These are phyloP conservation scores for Phoenix dactylifera DNA, from an alignment of 176 grass and related monocot genomes.

Conservation along the genomic window DNA sequence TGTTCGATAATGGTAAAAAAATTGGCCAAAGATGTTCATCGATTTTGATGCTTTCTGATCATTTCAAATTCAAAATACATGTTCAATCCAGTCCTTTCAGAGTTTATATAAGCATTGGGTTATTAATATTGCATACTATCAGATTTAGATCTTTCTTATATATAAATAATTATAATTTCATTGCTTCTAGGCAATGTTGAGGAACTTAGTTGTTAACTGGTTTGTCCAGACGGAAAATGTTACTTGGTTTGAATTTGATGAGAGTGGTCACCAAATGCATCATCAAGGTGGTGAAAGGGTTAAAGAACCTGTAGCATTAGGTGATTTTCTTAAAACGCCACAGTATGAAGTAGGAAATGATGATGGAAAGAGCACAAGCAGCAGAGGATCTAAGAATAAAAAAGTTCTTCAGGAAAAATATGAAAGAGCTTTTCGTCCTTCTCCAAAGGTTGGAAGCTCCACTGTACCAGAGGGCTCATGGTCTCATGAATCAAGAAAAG, in stretches of 20 bases:
- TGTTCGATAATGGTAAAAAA: no score
- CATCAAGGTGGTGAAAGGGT: slow-evolving; percentile 15
- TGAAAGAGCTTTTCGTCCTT: not conserved
- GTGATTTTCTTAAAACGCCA: not conserved
- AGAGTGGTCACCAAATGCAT: slow-evolving; percentile 2
- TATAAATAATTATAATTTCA: no score
- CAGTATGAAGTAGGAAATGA: not conserved
- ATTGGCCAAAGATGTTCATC: no score
- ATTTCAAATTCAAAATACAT: no score
- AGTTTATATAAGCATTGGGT: no score
- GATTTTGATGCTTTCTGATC: no score
- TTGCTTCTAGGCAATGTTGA: not conserved
- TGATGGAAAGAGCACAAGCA: not conserved
- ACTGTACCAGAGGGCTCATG: not conserved
- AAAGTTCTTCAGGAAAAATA: not conserved
- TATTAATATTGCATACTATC: no score
- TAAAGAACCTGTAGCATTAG: not conserved
- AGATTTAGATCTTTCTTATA: no score
- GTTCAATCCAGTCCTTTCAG: no score
- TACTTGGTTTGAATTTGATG: slow-evolving; percentile 9
- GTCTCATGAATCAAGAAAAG: not conserved
- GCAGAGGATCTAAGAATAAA: not conserved
- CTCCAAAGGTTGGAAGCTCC: not conserved
- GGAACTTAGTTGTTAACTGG: not conserved
- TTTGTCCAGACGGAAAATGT: slow-evolving; percentile 4